A percentile compares a stretch with the other conserved stretches of the same genome.
phyloP scores from a whole-genome alignment of 2,329 filamentous ascomycete species.

The Fusarium xyrophilum region DNA sequence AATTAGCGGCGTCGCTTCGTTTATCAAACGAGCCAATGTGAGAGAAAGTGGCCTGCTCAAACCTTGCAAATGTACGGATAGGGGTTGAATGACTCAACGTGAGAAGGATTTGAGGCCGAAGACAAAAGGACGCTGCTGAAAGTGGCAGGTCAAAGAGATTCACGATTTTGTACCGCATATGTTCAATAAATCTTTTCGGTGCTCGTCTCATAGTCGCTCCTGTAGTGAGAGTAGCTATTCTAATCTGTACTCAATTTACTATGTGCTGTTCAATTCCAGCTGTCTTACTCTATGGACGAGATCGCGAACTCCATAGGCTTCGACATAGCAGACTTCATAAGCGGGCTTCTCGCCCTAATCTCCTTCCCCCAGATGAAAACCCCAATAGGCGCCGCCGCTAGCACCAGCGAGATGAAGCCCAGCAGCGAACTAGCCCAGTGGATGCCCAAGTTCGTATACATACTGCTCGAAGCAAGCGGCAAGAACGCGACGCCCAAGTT shows the following conservation, averaged over 20 bases:
- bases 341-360: conserved; percentile 23
- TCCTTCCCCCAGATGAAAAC: conserved; percentile 26
- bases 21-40: not conserved
- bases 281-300: not conserved
- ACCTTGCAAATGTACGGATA: not conserved
- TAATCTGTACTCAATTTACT: too few relatives aligned
- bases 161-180: fast-evolving
- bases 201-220: too few relatives aligned
- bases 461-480: conserved; percentile 21
- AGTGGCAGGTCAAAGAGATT: not conserved
- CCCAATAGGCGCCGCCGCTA: conserved; percentile 17
- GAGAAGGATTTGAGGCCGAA: not conserved
- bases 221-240: too few relatives aligned
- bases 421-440: conserved; percentile 27
- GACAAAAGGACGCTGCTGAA: not conserved
- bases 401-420: conserved; percentile 12
- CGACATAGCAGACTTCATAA: conserved; percentile 20
- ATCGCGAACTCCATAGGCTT: conserved; percentile 17
- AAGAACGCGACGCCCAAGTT: conserved; percentile 25
- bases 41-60: not conserved
- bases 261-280: too few relatives aligned
- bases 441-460: conserved; percentile 27
- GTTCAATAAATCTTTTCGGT: fast-evolving
- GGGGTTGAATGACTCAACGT: not conserved
- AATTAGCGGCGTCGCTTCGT: not conserved